A percentile compares a stretch with the other conserved stretches of the same genome.
Evolutionary conservation across 208 protist species (phyloP).

Genomic region (Acanthamoeba castellanii): DNA sequence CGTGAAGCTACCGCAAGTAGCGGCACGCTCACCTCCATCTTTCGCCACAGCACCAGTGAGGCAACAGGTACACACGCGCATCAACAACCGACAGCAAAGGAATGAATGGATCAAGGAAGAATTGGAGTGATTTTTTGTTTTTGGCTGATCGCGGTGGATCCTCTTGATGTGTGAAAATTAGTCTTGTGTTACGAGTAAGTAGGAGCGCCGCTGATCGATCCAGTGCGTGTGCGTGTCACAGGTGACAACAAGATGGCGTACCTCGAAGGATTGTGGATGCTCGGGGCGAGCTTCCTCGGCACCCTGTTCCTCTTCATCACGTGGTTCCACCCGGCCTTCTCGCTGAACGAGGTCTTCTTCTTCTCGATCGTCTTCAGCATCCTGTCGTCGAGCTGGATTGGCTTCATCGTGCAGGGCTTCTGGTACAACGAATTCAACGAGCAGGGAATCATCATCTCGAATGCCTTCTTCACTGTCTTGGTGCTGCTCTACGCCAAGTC

Average conservation of each 20-base stretch:
- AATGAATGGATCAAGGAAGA: no score
- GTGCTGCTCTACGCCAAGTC: slow-evolving; percentile 62
- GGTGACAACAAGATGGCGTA: neutral
- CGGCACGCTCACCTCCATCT: neutral
- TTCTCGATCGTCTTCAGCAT: slow-evolving; percentile 64
- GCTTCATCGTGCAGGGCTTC: slow-evolving; percentile 58
- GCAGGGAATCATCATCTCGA: slow-evolving; percentile 56
- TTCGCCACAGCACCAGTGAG: neutral
- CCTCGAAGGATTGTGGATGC: slow-evolving; percentile 58
- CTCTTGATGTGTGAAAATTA: no score
- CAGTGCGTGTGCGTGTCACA: neutral
- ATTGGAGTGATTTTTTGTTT: no score
- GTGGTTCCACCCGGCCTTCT: slow-evolving; percentile 67
- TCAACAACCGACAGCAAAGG: no score
- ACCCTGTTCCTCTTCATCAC: slow-evolving; percentile 58
- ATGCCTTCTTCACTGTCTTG: slow-evolving; percentile 61
- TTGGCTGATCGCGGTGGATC: no score
- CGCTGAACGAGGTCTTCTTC: slow-evolving; percentile 68
- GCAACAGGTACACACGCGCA: neutral
- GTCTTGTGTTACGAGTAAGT: neutral
- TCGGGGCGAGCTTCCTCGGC: slow-evolving; percentile 47
- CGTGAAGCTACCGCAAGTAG: neutral
- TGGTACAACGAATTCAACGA: slow-evolving; percentile 71
- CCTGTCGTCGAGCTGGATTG: slow-evolving; percentile 27
- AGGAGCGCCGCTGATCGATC: neutral